Evolutionary conservation across 108 stramenopile genomes (phyloP), one percentile per base, ranked within the genome.

Genomic region (Bacterosira constricta): DNA sequence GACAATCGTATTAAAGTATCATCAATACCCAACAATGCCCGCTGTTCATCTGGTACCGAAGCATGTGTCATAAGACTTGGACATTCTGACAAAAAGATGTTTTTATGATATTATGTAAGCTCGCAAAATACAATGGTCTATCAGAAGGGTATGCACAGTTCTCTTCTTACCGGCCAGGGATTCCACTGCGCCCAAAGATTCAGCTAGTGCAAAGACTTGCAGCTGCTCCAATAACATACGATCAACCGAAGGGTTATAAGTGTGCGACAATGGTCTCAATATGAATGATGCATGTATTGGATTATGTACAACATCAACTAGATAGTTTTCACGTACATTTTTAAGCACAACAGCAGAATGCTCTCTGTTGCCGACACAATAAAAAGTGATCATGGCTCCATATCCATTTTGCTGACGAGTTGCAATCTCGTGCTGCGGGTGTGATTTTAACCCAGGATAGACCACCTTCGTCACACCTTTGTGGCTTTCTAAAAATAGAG

Each of bases 321-420:
- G n/a, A n/a, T n/a, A n/a, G n/a, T n/a, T 17, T 13, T 34, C 9
- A 63, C 77, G 66, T 53, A 88, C 78, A 63, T 88, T 83, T 70
- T 83, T 41, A 17, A 90, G 66, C 13, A 88, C 44, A 17, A 75
- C 70, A 3, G 75, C 78, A 21, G 86, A 79, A 42, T 90, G 77
- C 20, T 71, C 84, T 25, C 78, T 67, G 20, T 84, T 92, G 13
- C 92, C 91, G 65, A 86, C 73, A 46, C 92, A 84, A 66, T 89
- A 92, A 64, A 97, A 95, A 36, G 95, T 87, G 23, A 97, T 82
- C 90, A 97, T 95, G 32, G 89, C 91, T 30, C 97, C 89, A 71
- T 77, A 85, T 18, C 86, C 88, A 73, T 88, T 77, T 65, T 88
- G 87, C 63, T 95, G 94, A 35, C 70, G 78, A 31, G 66, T 73